Evolutionary conservation across 257 asterid species (phyloP).

Genomic region (Leonotis leonurus): DNA sequence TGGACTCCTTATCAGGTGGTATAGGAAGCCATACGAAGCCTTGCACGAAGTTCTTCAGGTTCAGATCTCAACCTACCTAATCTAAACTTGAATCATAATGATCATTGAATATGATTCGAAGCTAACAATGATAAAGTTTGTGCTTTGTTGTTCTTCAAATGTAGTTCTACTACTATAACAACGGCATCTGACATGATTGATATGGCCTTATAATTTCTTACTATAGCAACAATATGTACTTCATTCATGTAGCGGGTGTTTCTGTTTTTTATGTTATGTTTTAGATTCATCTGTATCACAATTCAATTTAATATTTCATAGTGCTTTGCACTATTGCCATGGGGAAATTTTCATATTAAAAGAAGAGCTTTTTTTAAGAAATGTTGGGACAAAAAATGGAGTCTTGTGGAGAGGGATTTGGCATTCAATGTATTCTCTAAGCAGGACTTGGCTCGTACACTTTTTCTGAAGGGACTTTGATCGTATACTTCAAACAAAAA

Average conservation of each 20-base stretch:
- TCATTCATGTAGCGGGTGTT: neutral
- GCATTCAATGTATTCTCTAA: neutral
- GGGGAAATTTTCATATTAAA: too few species aligned
- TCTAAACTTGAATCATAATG: conserved; percentile 18
- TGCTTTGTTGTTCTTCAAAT: neutral
- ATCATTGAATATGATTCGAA: neutral
- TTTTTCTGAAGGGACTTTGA: too few species aligned
- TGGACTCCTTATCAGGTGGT: conserved; percentile 85
- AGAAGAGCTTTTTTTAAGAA: too few species aligned
- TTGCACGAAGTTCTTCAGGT: conserved; percentile 99
- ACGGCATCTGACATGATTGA: neutral
- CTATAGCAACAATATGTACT: neutral
- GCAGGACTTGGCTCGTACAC: too few species aligned
- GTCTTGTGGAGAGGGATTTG: neutral
- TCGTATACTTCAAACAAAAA: neutral
- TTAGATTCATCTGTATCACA: neutral
- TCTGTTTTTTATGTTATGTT: neutral
- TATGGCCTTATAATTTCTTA: neutral
- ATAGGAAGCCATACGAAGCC: conserved; percentile 99
- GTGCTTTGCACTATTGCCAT: too few species aligned
- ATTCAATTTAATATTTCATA: too few species aligned
- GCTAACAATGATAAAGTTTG: conserved; percentile 3
- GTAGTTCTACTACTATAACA: neutral
- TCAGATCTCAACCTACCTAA: conserved; percentile 65
- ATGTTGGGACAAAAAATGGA: neutral